These are phyloP conservation scores for Spizellomyces punctatus DNA, from an alignment of 192 early-diverging fungal genomes.

Conservation along the genomic window DNA sequence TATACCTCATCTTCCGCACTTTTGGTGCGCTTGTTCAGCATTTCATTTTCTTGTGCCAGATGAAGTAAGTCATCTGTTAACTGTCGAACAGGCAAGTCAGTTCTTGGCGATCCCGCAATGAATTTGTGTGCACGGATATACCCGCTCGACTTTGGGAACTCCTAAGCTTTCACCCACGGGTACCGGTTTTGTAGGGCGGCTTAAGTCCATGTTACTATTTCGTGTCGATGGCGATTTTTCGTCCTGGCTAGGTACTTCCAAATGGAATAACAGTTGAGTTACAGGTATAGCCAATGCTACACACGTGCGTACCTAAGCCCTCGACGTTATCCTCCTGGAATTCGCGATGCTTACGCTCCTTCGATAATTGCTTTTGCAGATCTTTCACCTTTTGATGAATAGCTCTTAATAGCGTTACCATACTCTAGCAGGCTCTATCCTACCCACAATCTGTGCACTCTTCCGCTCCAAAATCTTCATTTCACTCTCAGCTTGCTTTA, in stretches of 20 bases:
- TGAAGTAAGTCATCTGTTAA: conserved; percentile 43
- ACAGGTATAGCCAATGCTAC: too few relatives aligned
- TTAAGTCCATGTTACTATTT: conserved; percentile 21
- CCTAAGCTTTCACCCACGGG: conserved; percentile 17
- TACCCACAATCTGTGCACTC: conserved; percentile 47
- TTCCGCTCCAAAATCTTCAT: conserved; percentile 46
- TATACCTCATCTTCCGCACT: conserved; percentile 54
- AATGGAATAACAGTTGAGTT: too few relatives aligned
- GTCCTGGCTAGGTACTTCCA: not conserved
- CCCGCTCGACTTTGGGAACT: conserved; percentile 42
- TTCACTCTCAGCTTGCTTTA: conserved; percentile 46
- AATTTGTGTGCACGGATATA: conserved; percentile 11
- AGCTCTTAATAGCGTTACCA: too few relatives aligned
- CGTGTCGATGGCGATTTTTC: conserved; percentile 13
- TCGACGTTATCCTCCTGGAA: conserved; percentile 2
- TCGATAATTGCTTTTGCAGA: conserved; percentile 58
- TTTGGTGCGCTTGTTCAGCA: conserved; percentile 43
- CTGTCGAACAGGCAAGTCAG: conserved; percentile 16
- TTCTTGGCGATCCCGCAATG: not conserved
- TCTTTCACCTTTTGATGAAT: conserved; percentile 48
- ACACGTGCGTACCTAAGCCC: not conserved
- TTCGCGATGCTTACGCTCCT: conserved; percentile 42
- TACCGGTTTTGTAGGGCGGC: conserved; percentile 1
- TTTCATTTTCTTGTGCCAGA: conserved; percentile 56
- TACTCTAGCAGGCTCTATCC: too few relatives aligned